Conservation (phyloP, 1,139 yeast species). For the Tardiomyces depauwii region DNA sequence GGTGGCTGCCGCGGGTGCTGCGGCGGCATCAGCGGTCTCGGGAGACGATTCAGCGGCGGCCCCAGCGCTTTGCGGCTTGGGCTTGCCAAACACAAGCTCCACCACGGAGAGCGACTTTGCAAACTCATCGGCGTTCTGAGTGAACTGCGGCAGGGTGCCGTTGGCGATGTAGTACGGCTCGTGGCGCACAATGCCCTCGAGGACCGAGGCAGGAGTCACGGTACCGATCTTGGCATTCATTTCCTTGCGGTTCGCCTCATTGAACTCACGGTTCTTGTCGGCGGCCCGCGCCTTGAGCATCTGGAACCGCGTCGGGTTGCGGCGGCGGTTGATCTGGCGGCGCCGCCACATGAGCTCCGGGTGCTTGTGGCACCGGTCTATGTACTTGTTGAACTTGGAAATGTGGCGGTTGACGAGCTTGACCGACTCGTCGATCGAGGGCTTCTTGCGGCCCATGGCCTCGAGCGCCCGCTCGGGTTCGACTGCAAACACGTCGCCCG, state of each 20-base stretch:
- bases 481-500: constrained; percentile 84
- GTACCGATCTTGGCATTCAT: constrained; percentile 23
- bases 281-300: constrained; percentile 9
- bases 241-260: constrained; percentile 22
- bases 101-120: constrained; percentile 14
- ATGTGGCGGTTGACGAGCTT: constrained; percentile 63
- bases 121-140: constrained; percentile 5
- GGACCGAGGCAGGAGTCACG: constrained; percentile 28
- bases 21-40: constrained; percentile 2
- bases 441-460: constrained; percentile 80
- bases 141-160: constrained; percentile 13
- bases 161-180: constrained; percentile 26
- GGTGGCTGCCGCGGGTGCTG: background rate
- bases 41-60: constrained; percentile 2
- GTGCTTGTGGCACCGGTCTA: constrained; percentile 43
- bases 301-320: constrained; percentile 10
- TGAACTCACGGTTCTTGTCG: constrained; percentile 18
- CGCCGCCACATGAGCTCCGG: constrained; percentile 51
- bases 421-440: constrained; percentile 55
- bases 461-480: constrained; percentile 75
- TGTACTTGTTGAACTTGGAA: constrained; percentile 62
- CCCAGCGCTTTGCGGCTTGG: constrained; percentile 1
- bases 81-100: constrained; percentile 17
- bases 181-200: constrained; percentile 27
- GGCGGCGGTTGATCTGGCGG: constrained; percentile 27